Evolutionary conservation across 2,329 filamentous ascomycete species (phyloP), one percentile per base, ranked within the genome.

Genomic region (Westerdykella ornata): DNA sequence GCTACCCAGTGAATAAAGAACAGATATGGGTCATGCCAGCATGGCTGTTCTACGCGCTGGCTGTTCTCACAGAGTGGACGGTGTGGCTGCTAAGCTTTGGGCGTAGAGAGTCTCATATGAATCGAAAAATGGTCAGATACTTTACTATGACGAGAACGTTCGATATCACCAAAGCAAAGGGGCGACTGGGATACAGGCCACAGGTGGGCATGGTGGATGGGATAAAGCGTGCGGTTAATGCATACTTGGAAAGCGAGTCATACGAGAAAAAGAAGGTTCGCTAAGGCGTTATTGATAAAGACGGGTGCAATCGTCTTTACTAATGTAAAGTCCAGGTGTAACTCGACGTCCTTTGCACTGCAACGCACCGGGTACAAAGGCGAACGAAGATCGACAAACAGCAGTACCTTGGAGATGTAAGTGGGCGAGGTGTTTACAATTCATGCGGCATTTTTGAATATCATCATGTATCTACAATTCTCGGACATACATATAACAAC

Each of bases 121-220:
- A 5, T 4, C 37, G 19, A 7, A 37, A 29, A 18, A 41, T 37
- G 33, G 20, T 51, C 17, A 45, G 36, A 15, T 47, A 45, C 29
- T 44, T 29, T 14, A 39, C 43, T 13, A 37, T 39, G 31, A 31
- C 38, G 13, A 39, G 46, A 1, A 47, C 39, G 2, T 47, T 50
- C 15, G 35, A 50, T 19, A 53, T 55, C 19, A 19, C 38, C 2
- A 55, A 53, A 33, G 45, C 47, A 4, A 52, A 49, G 33, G 22
- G 33, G 15, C 34, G 50, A 15, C 42, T 55, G 12, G 48, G 48
- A 11, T 55, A 55, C 35, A 19, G 33, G 15, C 47, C 52, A 15
- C 34, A 39, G 28, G 38, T 53, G 5, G 35, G 39, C 38, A 46
- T 49, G 35, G 35, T 46, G 35, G 50, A 55, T 19, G 48, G 50